These are phyloP conservation scores for Amphirosellinia nigrospora DNA, from an alignment of 495 filamentous ascomycete genomes.

Conservation along the genomic window DNA sequence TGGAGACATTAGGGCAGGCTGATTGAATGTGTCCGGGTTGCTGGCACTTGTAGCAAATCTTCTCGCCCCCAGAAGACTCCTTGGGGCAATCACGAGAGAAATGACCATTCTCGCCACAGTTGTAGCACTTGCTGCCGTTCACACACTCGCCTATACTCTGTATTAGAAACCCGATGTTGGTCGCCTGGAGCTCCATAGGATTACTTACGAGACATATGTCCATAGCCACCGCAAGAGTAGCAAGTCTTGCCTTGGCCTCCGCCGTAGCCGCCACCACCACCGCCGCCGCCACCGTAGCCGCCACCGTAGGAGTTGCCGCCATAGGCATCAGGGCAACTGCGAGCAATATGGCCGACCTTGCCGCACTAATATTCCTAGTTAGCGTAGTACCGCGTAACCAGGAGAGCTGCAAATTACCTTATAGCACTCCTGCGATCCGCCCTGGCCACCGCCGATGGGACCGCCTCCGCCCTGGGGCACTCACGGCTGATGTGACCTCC, in stretches of 20 bases:
- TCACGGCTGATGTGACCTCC: constrained; percentile 93
- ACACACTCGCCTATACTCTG: constrained; percentile 75
- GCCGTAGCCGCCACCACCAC: constrained; percentile 49
- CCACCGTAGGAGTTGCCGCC: constrained; percentile 45
- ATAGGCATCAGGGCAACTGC: constrained; percentile 82
- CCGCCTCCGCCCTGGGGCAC: constrained; percentile 66
- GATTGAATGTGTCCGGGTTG: constrained; percentile 96
- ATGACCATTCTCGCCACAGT: constrained; percentile 95
- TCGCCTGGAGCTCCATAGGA: background rate
- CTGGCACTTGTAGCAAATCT: constrained; percentile 99
- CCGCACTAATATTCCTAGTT: constrained; percentile 65
- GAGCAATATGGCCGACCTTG: constrained; percentile 94
- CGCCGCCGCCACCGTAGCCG: constrained; percentile 44
- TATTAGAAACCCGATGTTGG: constrained; percentile 26
- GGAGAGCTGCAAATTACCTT: constrained; percentile 57
- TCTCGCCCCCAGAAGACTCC: constrained; percentile 79
- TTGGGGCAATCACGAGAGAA: constrained; percentile 94
- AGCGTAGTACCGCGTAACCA: constrained; percentile 1
- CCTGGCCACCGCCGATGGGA: constrained; percentile 43
- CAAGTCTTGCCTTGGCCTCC: constrained; percentile 74
- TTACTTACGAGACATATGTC: constrained; percentile 84
- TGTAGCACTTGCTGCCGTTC: constrained; percentile 99
- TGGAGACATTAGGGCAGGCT: constrained; percentile 72
- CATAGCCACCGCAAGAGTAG: constrained; percentile 96
- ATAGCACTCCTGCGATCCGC: constrained; percentile 78